These are phyloP conservation scores for Cladosporium phlei DNA, from an alignment of 2,329 filamentous ascomycete species.

Conservation along the genomic window DNA sequence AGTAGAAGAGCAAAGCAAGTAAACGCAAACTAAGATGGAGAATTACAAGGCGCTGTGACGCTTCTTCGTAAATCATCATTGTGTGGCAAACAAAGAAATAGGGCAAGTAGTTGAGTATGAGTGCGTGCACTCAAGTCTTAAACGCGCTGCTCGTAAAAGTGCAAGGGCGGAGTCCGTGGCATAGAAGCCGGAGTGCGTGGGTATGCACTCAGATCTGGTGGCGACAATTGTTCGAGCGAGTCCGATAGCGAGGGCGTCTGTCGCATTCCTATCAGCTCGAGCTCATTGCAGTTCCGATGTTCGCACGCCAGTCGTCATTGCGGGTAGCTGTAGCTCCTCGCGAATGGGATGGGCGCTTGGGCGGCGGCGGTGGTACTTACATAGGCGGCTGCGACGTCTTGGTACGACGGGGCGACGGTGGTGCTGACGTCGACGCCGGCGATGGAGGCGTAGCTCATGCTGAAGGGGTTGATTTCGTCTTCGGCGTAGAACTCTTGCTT, in stretches of 20 bases:
- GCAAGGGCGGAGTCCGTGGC: conserved; percentile 60
- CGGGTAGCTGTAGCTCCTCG: conserved; percentile 19
- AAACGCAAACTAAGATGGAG: neutral
- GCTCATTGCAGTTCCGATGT: neutral
- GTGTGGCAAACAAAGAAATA: neutral
- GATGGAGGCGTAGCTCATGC: conserved; percentile 64
- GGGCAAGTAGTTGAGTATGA: too few species aligned
- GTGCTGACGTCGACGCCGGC: conserved; percentile 55
- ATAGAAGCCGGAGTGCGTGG: conserved; percentile 66
- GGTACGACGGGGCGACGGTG: conserved; percentile 9
- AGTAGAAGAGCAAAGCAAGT: neutral
- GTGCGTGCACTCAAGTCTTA: too few species aligned
- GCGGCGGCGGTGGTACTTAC: conserved; percentile 54
- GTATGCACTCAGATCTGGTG: conserved; percentile 36
- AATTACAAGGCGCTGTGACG: neutral
- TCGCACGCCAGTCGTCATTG: conserved; percentile 6
- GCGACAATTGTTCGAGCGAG: conserved; percentile 46
- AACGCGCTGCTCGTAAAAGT: conserved; percentile 20
- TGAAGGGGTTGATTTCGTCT: conserved; percentile 61
- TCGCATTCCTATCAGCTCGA: conserved; percentile 7
- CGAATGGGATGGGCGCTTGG: conserved; percentile 19
- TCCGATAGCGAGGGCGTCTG: conserved; percentile 75
- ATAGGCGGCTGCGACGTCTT: conserved; percentile 53
- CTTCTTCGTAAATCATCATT: conserved; percentile 7
- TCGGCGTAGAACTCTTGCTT: conserved; percentile 63